Evolutionary conservation across 2,329 filamentous ascomycete genomes (phyloP), one percentile per base, ranked within the genome.

Genomic region (Paraphoma chrysanthemicola): DNA sequence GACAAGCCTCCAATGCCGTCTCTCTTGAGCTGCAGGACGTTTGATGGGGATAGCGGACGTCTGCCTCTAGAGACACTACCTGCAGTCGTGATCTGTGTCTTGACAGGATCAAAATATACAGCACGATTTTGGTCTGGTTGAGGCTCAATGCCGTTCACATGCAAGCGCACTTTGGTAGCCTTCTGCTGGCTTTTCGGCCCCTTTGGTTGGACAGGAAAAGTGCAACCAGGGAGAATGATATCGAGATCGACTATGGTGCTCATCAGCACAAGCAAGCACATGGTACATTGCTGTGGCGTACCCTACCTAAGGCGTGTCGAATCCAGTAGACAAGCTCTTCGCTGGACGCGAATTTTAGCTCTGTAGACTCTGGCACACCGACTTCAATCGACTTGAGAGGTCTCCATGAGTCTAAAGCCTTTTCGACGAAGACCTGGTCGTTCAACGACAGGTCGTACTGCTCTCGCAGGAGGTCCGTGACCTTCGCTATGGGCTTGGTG

Each of bases 381-480:
- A 76, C 52, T 28, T 64, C 60, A n/a, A 76, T 56, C n/a, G 64
- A 68, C n/a, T 70, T 63, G 17, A 75, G 62, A 43, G 68, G 62
- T 49, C 60, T 71, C 67, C 66, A 70, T 5, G 60, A 53, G 47
- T 70, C 64, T 49, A 56, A 81, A 9, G 84, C 81, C 59, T 78
- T 83, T 2, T 83, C 80, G 23, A 93, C 83, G 7, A 83, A 82
- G 46, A 96, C 80, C 7, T 62, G 61, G 28, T 76, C 73, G 14
- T 71, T 14, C 4, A 95, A 80, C 58, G 89, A 89, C 65, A 96
- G 85, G 1, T 86, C 86, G 63, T 90, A 90, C 6, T 86, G 84
- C 36, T 90, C 88, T 60, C 91, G 89, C 51, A 96, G 86, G 6
- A 86, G 82, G 60, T 91, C 88, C 18, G 91, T 78, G 88, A 80